Percentiles rank a stretch among this genome's conserved stretches.
Evolutionary conservation across 1,284 basidiomycete species (phyloP).

Genomic region (Agroathelia rolfsii): DNA sequence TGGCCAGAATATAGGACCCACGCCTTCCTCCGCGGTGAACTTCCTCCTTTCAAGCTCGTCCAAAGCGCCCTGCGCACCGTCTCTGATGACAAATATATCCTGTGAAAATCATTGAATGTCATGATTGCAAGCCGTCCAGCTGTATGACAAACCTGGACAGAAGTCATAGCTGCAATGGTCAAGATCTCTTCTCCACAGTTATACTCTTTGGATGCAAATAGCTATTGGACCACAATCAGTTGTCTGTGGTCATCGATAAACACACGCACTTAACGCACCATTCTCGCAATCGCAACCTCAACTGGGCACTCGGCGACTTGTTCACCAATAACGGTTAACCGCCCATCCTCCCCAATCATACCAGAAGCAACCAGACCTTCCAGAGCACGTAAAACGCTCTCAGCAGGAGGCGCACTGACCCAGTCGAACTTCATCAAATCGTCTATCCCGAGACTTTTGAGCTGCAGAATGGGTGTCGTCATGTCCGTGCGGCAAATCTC

Average conservation of each 20-base stretch:
- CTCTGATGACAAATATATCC: constrained; percentile 84
- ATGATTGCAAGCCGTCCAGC: constrained; percentile 1
- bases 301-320: constrained; percentile 73
- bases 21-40: constrained; percentile 96
- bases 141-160: constrained; percentile 58
- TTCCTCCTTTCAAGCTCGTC: constrained; percentile 87
- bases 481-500: constrained; percentile 89
- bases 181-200: constrained; percentile 89
- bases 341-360: constrained; percentile 63
- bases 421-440: constrained; percentile 96
- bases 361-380: constrained; percentile 63
- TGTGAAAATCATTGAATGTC: constrained; percentile 21
- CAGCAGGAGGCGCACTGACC: constrained; percentile 81
- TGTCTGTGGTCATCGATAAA: constrained; percentile 5
- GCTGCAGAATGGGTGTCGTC: constrained; percentile 79
- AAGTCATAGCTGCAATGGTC: constrained; percentile 92
- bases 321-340: constrained; percentile 54
- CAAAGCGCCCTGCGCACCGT: constrained; percentile 74
- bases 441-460: constrained; percentile 91
- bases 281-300: constrained; percentile 65
- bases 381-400: constrained; percentile 75
- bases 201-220: constrained; percentile 77
- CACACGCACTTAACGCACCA: constrained; percentile 33
- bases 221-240: constrained; percentile 39
- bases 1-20: too few relatives aligned